A percentile compares a stretch with the other conserved stretches of the same genome.
Conservation (phyloP, 306 rosid genomes). For the Cicer judaicum region DNA sequence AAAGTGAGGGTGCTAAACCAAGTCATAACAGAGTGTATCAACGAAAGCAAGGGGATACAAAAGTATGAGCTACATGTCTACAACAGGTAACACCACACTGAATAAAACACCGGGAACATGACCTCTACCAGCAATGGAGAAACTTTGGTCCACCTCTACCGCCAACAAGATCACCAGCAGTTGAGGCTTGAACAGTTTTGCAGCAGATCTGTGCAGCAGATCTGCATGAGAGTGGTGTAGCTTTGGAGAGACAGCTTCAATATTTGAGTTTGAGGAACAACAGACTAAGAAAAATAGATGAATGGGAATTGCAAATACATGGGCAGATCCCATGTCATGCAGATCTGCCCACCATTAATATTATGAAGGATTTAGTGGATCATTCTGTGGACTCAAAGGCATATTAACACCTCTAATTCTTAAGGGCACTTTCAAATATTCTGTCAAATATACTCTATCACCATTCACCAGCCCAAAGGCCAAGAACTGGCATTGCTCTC, state of each 20-base stretch:
- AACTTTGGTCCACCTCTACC: background rate
- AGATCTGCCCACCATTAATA: background rate
- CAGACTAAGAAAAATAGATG: background rate
- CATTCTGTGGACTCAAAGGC: background rate
- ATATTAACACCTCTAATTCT: slow-evolving; percentile 1
- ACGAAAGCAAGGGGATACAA: background rate
- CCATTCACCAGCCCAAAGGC: background rate
- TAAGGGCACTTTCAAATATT: slow-evolving; percentile 7
- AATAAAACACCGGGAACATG: background rate
- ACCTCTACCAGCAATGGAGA: background rate
- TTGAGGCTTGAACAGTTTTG: background rate
- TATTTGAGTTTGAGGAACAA: background rate
- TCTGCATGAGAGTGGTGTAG: slow-evolving; percentile 18
- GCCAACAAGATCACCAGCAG: background rate
- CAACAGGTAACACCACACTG: background rate
- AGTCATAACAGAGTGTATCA: background rate
- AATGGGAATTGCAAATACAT: background rate
- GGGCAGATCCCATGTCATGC: background rate
- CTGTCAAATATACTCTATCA: background rate
- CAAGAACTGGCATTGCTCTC: slow-evolving; percentile 27
- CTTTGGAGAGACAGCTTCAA: background rate
- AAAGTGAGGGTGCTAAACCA: slow-evolving; percentile 9
- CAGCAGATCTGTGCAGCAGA: background rate
- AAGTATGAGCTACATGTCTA: background rate
- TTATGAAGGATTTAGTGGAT: background rate